Evolutionary conservation across 345 rosid species (phyloP).

Genomic region (Euphorbia lathyris): DNA sequence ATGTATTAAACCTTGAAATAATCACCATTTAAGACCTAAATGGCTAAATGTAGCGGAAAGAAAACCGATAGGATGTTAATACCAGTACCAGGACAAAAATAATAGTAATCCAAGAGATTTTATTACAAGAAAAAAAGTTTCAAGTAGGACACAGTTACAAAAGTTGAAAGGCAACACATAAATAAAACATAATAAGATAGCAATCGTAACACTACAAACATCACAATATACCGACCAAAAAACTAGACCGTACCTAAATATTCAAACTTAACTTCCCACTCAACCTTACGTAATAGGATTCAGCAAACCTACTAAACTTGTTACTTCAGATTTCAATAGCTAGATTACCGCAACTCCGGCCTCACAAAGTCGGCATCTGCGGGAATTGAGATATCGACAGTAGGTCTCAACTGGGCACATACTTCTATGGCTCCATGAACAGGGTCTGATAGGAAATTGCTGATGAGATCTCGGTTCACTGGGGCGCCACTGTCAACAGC

Average conservation of each 20-base stretch:
- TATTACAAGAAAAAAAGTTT: neutral
- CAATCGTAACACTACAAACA: neutral
- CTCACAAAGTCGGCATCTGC: conserved; percentile 90
- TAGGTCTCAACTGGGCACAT: conserved; percentile 81
- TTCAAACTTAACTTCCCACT: neutral
- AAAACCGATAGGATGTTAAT: too few relatives aligned
- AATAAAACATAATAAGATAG: neutral
- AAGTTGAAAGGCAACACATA: neutral
- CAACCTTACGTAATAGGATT: neutral
- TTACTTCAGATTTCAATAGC: conserved; percentile 27
- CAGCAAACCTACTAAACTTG: neutral
- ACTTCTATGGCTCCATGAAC: conserved; percentile 84
- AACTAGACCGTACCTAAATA: neutral
- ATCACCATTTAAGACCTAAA: too few relatives aligned
- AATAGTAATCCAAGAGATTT: too few relatives aligned
- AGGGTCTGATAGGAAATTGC: conserved; percentile 83
- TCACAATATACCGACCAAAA: neutral
- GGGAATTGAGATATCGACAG: conserved; percentile 82
- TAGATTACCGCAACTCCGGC: conserved; percentile 78
- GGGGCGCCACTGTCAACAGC: conserved; percentile 59
- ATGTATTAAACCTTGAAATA: too few relatives aligned
- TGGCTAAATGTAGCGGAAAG: too few relatives aligned
- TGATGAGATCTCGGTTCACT: conserved; percentile 67
- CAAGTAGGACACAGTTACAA: neutral
- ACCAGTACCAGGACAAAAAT: too few relatives aligned